Base-by-base conservation (phyloP, 257 asterid species). In the Eustoma russellianum region DNA sequence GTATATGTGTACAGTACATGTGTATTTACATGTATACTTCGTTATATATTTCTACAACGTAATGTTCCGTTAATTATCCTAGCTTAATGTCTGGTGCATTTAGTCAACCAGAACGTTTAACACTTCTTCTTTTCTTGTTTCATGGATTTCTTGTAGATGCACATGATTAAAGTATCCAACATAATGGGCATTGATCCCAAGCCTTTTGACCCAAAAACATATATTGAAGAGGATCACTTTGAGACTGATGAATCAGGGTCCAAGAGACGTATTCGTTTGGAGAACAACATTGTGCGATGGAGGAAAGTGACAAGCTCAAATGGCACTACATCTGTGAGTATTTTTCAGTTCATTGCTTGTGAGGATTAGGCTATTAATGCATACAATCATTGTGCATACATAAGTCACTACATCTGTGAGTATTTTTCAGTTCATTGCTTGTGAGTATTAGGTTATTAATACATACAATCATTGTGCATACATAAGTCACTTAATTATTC, bases 231-330 rank as follows among this genome's bases (percentile, higher is more conserved):
- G 68, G 95, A 86, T 53, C 70, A 62, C 55, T 92, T 83, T 66
- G 97, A 72, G 61, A 83, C 95, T 19, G 97, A 92, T 53, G 99
- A 92, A 72, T 85, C 95, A 69, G 97, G 97, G 69, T 76, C 90
- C 9, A 85, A 77, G 60, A 85, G 78, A 74, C 73, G 87, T 59
- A 88, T 92, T 70, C 86, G 97, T 45, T 74, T 92, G 71, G 99
- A 85, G 71, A 92, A 92, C 65, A 92, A 92, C 75, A 86, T 88
- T 59, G 97, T 85, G 62, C 90, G 97, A 28, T 92, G 97, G 95
- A 85, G 99, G 78, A 73, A 66, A 77, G 83, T 83, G 64, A 88
- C 63, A 64, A 79, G 74, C 9, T 75, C 88, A 7, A 88, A 88
- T 70, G 99, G 97, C 74, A 72, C 75, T 43, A 55, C 67, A 59